Evolutionary conservation across 805 yeast genomes (phyloP), one percentile per base, ranked within the genome.

Genomic region (Starmera dryadoides): DNA sequence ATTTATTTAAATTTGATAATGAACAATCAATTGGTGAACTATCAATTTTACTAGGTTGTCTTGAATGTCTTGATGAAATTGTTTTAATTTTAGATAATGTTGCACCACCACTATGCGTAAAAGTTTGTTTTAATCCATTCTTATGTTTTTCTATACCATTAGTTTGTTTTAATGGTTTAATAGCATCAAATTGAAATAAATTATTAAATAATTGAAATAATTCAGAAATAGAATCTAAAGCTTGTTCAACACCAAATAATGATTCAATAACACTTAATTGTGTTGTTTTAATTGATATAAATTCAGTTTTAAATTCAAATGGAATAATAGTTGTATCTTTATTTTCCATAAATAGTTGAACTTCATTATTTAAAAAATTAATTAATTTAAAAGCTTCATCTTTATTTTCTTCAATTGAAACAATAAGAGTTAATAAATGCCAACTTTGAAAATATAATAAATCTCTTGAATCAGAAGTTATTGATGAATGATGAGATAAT

Each of bases 201-300:
- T 59, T 65, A 36, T 75, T 69, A 48, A 71, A 81, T 10, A 81
- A 55, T 10, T 66, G 71, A 47, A 87, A 82, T 9, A 86, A 68
- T 34, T 76, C 86, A 2, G 84, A 74, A n/a, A 88, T 55, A 36
- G 69, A 65, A 32, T 80, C 86, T 42, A 86, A 56, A 1, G 87
- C 77, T 33, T 73, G 73, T 22, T 69, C 64, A 1, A 70, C 59
- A 6, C 87, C 91, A 41, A 73, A 67, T 4, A 74, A 63, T 6
- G 75, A 68, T 50, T 83, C 88, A 38, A 77, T 62, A n/a, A 86
- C 63, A 2, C 86, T 77, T 29, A 87, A 62, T 49, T 82, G 86
- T 0, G 95, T 81, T 59, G 84, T 68, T 49, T 84, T 84, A 55
- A 87, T 67, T 53, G 86, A 85, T 38, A 80, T 53, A 40, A 79